Evolutionary conservation across 23 red algal genomes (phyloP).

Genomic region (Cyanidiococcus yangmingshanensis): DNA sequence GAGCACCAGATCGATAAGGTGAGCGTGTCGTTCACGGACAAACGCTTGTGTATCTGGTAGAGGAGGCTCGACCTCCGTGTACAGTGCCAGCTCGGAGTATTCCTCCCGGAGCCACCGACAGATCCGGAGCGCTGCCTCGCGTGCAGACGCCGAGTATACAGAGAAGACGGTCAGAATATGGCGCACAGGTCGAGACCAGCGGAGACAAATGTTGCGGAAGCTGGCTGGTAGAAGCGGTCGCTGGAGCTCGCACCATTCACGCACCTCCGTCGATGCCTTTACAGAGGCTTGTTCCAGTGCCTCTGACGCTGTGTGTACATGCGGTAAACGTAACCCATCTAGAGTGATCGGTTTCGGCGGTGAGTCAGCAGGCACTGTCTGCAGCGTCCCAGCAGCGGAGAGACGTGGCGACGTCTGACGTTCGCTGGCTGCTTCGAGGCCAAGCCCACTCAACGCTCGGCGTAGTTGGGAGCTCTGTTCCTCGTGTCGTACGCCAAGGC

Average conservation of each 20-base stretch:
- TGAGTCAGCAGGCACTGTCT: background rate
- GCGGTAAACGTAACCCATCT: background rate
- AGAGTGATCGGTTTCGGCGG: no score
- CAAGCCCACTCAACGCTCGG: background rate
- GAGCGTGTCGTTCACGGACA: background rate
- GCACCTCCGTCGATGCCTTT: background rate
- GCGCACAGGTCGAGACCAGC: background rate
- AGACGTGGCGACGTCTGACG: background rate
- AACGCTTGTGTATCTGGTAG: background rate
- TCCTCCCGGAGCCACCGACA: background rate
- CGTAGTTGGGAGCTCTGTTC: background rate
- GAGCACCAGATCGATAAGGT: slow-evolving; percentile 33
- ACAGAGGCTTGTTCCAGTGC: background rate
- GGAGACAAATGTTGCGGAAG: background rate
- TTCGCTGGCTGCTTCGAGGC: background rate
- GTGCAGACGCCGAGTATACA: background rate
- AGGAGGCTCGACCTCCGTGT: background rate
- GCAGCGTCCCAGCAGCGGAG: background rate
- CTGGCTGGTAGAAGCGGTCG: background rate
- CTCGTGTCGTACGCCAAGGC: background rate
- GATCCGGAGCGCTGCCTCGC: background rate
- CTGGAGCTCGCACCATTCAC: background rate
- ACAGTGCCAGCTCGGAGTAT: background rate
- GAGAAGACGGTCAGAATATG: background rate
- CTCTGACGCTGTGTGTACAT: background rate